These are phyloP conservation scores for Globisporangium heterothallicum DNA, from an alignment of 352 stramenopile genomes.

Conservation along the genomic window DNA sequence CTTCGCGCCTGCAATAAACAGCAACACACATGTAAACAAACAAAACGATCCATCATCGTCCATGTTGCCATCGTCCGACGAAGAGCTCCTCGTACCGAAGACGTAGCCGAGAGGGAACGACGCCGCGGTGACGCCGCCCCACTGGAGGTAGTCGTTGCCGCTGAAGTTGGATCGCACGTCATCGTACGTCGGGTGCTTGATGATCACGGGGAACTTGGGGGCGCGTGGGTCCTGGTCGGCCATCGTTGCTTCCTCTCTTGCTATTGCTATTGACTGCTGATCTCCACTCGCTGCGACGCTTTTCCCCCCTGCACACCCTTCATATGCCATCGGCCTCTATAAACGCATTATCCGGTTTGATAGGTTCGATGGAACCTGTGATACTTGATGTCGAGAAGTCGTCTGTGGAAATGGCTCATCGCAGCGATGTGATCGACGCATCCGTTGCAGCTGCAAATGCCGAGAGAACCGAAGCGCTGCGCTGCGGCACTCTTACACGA, in stretches of 20 bases:
- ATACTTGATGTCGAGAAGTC: not conserved
- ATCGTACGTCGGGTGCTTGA: slow-evolving; percentile 69
- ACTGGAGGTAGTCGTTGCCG: slow-evolving; percentile 57
- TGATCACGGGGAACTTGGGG: slow-evolving; percentile 72
- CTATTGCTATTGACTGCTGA: slow-evolving; percentile 6
- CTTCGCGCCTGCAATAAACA: slow-evolving; percentile 38
- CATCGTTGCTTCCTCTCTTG: slow-evolving; percentile 21
- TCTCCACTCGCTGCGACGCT: slow-evolving; percentile 7
- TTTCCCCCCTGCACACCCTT: not conserved
- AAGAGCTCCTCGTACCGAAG: slow-evolving; percentile 44
- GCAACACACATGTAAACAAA: no score
- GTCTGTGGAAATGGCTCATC: not conserved
- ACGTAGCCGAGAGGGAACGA: slow-evolving; percentile 78
- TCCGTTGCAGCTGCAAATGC: no score
- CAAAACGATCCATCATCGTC: not conserved
- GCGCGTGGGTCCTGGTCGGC: slow-evolving; percentile 55
- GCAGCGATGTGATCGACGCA: no score
- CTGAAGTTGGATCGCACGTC: slow-evolving; percentile 72
- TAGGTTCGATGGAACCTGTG: not conserved
- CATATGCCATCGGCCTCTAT: not conserved
- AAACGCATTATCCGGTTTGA: not conserved
- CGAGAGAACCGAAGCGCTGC: no score
- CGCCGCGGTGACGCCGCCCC: slow-evolving; percentile 42
- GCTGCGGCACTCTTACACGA: no score
- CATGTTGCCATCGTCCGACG: not conserved